phyloP scores from a whole-genome alignment of 768 basidiomycete genomes.

The Leccinum aurantiacum region DNA sequence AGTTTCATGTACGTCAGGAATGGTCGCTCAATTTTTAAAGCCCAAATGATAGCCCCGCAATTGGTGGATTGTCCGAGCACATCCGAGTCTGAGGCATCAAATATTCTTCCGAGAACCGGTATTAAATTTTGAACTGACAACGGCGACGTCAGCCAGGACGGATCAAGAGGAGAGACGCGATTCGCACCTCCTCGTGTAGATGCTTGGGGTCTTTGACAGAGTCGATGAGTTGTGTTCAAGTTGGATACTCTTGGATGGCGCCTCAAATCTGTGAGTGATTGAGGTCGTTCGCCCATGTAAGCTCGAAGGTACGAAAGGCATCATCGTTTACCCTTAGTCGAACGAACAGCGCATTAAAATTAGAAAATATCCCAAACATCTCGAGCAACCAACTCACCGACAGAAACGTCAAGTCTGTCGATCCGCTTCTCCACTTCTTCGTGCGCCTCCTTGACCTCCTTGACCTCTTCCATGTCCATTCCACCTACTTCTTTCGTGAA shows the following conservation, averaged over 20 bases:
- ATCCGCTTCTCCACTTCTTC: slow-evolving; percentile 92
- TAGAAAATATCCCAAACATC: slow-evolving; percentile 99
- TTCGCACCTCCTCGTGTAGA: slow-evolving; percentile 80
- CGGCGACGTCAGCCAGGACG: slow-evolving; percentile 3
- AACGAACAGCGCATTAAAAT: slow-evolving; percentile 96
- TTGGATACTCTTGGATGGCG: slow-evolving; percentile 99
- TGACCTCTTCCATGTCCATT: slow-evolving; percentile 89
- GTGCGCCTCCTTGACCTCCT: slow-evolving; percentile 90
- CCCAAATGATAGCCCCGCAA: slow-evolving; percentile 98
- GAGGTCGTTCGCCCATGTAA: neutral
- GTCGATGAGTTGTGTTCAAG: slow-evolving; percentile 81
- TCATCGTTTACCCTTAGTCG: slow-evolving; percentile 68
- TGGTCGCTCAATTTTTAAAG: slow-evolving; percentile 96
- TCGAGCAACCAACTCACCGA: slow-evolving; percentile 67
- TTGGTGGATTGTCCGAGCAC: slow-evolving; percentile 89
- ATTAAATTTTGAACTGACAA: slow-evolving; percentile 87
- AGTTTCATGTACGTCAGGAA: slow-evolving; percentile 97
- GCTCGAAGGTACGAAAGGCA: neutral
- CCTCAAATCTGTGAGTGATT: slow-evolving; percentile 71
- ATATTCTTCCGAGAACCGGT: slow-evolving; percentile 92
- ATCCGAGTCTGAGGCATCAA: slow-evolving; percentile 88
- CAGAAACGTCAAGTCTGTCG: slow-evolving; percentile 91
- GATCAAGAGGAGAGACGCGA: neutral
- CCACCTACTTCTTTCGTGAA: slow-evolving; percentile 78
- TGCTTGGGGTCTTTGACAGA: slow-evolving; percentile 98